Conservation (phyloP, 371 early-diverging fungal genomes). For the Apophysomyces trapeziformis region DNA sequence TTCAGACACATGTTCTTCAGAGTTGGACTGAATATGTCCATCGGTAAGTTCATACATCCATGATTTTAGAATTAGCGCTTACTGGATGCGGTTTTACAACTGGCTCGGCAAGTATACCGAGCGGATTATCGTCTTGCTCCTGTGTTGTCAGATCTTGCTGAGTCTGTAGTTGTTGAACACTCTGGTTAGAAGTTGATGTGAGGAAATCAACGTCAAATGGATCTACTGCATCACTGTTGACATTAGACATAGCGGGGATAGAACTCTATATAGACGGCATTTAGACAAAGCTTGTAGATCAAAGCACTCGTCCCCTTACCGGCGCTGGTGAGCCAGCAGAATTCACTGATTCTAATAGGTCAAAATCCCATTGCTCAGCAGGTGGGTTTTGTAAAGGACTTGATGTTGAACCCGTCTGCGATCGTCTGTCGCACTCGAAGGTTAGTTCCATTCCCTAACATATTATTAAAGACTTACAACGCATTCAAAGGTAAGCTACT, state of each 20-base stretch:
- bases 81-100: background rate
- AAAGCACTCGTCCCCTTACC: constrained; percentile 9
- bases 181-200: constrained; percentile 17
- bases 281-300: background rate
- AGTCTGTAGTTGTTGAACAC: background rate
- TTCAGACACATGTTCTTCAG: background rate
- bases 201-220: constrained; percentile 45
- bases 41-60: background rate
- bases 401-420: constrained; percentile 22
- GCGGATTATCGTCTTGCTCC: constrained; percentile 45
- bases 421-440: constrained; percentile 22
- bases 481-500: constrained; percentile 43
- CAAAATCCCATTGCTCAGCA: constrained; percentile 58
- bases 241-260: constrained; percentile 16
- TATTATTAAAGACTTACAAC: constrained; percentile 39
- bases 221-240: constrained; percentile 24
- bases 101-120: constrained; percentile 37
- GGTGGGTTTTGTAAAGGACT: constrained; percentile 15
- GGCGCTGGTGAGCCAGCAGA: background rate
- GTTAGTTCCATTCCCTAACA: background rate
- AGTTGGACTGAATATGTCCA: background rate
- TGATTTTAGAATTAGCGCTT: background rate
- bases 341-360: constrained; percentile 44
- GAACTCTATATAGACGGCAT: background rate
- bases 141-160: background rate